Percentiles rank a stretch among this genome's conserved stretches.
Conservation (phyloP, 129 eudicot genomes). For the Cynara cardunculus region DNA sequence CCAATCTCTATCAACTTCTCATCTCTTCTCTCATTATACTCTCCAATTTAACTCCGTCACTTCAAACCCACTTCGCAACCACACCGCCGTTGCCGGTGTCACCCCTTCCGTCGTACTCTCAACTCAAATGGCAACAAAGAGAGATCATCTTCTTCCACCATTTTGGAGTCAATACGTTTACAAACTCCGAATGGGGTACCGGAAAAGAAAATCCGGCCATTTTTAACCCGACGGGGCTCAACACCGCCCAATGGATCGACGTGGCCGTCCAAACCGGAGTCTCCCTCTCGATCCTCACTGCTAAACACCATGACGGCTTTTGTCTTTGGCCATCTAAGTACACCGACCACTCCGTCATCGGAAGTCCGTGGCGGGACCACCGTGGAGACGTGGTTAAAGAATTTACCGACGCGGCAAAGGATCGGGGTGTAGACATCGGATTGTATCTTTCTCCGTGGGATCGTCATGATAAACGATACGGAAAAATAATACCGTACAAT, state of each 20-base stretch:
- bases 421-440: conserved; percentile 68
- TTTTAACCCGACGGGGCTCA: conserved; percentile 62
- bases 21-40: conserved; percentile 18
- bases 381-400: conserved; percentile 75
- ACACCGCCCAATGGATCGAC: conserved; percentile 76
- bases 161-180: conserved; percentile 90
- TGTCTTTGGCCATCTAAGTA: conserved; percentile 91
- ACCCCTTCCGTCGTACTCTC: conserved; percentile 77
- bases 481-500: conserved; percentile 49
- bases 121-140: conserved; percentile 89
- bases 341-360: conserved; percentile 73
- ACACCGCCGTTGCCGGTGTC: conserved; percentile 75
- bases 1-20: conserved; percentile 14
- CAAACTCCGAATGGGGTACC: conserved; percentile 86
- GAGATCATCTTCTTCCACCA: conserved; percentile 88
- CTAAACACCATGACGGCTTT: conserved; percentile 93
- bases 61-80: conserved; percentile 30
- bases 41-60: conserved; percentile 26
- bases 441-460: conserved; percentile 94
- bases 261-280: conserved; percentile 62
- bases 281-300: conserved; percentile 66
- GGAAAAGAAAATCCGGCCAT: conserved; percentile 70
- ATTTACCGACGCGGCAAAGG: conserved; percentile 45
- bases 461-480: conserved; percentile 81
- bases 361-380: conserved; percentile 70